Evolutionary conservation across 768 basidiomycete species (phyloP).

Genomic region (Pisolithus tinctorius): DNA sequence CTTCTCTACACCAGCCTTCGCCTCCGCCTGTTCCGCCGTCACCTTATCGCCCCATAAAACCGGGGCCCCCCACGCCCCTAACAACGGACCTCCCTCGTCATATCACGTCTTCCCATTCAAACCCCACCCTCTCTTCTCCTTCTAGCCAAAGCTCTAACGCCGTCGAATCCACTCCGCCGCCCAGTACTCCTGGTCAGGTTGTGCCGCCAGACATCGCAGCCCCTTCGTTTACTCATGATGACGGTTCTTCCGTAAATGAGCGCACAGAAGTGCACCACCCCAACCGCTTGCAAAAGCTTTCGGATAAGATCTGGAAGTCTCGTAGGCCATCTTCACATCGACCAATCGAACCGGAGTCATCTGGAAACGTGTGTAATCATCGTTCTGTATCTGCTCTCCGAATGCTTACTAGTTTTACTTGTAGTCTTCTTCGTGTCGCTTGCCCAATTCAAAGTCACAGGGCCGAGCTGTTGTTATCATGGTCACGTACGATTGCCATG

Average conservation of each 20-base stretch:
- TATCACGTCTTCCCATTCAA: conserved; percentile 34
- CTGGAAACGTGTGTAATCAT: conserved; percentile 13
- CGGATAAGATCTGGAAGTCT: conserved; percentile 19
- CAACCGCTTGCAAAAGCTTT: conserved; percentile 28
- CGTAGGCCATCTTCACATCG: conserved; percentile 26
- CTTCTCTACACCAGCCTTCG: conserved; percentile 18
- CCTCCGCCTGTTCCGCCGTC: conserved; percentile 19
- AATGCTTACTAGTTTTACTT: conserved; percentile 4
- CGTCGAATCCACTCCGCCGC: conserved; percentile 66
- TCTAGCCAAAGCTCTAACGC: conserved; percentile 58
- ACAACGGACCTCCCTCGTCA: conserved; percentile 32
- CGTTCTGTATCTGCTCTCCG: conserved; percentile 1
- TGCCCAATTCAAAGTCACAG: conserved; percentile 24
- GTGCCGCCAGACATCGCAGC: conserved; percentile 37
- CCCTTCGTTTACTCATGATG: conserved; percentile 31
- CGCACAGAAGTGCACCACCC: conserved; percentile 23
- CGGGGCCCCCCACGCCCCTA: conserved; percentile 25
- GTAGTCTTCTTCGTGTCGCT: conserved; percentile 23
- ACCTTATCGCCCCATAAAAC: conserved; percentile 13
- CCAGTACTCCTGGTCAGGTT: conserved; percentile 53
- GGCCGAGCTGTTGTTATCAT: conserved; percentile 36
- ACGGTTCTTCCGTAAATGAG: conserved; percentile 27
- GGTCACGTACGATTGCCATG: conserved; percentile 74
- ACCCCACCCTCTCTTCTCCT: conserved; percentile 62
- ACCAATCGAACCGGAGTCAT: conserved; percentile 4